phyloP scores from a whole-genome alignment of 371 early-diverging fungal genomes.

The Apophysomyces elegans region DNA sequence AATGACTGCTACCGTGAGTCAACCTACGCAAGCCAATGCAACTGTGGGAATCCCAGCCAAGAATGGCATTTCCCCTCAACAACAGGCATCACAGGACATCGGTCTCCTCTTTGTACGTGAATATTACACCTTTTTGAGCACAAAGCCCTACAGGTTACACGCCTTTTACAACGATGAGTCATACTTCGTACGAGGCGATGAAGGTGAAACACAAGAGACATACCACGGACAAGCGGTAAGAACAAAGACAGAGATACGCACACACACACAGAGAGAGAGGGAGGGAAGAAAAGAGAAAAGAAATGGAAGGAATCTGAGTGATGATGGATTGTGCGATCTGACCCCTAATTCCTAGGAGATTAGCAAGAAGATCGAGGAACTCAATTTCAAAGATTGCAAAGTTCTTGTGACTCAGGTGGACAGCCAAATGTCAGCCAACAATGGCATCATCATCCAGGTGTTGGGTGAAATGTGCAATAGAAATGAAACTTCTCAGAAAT shows the following conservation, averaged over 20 bases:
- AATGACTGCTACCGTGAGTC: slow-evolving; percentile 34
- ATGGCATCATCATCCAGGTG: slow-evolving; percentile 86
- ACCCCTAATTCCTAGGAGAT: slow-evolving; percentile 62
- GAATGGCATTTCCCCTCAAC: slow-evolving; percentile 16
- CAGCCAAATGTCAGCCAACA: slow-evolving; percentile 71
- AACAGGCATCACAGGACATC: slow-evolving; percentile 61
- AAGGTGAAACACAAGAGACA: slow-evolving; percentile 70
- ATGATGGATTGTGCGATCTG: slow-evolving; percentile 1
- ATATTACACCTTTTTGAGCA: slow-evolving; percentile 90
- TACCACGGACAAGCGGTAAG: slow-evolving; percentile 75
- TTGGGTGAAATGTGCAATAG: slow-evolving; percentile 90
- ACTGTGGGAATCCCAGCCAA: slow-evolving; percentile 12
- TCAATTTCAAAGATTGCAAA: slow-evolving; percentile 77
- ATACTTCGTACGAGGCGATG: slow-evolving; percentile 74
- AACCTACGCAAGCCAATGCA: slow-evolving; percentile 21
- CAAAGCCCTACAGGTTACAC: slow-evolving; percentile 80
- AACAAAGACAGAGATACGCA: too few species aligned
- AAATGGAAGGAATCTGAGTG: slow-evolving; percentile 18
- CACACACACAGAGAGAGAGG: too few species aligned
- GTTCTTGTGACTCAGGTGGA: slow-evolving; percentile 88
- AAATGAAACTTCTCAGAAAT: slow-evolving; percentile 77
- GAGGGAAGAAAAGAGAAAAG: too few species aligned
- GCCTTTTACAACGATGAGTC: slow-evolving; percentile 85
- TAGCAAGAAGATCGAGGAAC: slow-evolving; percentile 63
- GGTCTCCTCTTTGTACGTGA: slow-evolving; percentile 92